A percentile compares a stretch with the other conserved stretches of the same genome.
Conservation (phyloP, 2,329 filamentous ascomycete species). For the Blastomyces parvus region DNA sequence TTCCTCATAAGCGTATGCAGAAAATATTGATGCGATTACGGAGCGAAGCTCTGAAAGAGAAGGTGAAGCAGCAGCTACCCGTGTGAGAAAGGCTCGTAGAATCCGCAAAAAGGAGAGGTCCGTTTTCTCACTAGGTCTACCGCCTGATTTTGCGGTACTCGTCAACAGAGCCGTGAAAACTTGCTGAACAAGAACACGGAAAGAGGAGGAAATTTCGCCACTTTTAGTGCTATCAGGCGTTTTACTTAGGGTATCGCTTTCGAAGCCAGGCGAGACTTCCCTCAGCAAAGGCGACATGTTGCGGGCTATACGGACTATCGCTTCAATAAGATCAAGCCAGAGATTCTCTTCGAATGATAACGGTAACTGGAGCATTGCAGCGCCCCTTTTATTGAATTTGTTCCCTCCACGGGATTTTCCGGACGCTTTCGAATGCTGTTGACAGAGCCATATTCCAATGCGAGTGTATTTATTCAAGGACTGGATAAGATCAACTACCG, state of each 20-base stretch:
- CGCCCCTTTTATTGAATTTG: conserved; percentile 27
- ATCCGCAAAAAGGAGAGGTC: conserved; percentile 80
- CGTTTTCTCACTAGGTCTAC: conserved; percentile 27
- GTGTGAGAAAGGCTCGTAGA: conserved; percentile 74
- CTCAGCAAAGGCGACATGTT: conserved; percentile 42
- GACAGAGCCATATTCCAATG: conserved; percentile 92
- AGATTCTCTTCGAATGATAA: conserved; percentile 53
- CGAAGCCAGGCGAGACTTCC: conserved; percentile 3
- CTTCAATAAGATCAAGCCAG: conserved; percentile 58
- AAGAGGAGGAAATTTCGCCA: conserved; percentile 51
- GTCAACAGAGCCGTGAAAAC: conserved; percentile 80
- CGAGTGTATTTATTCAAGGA: conserved; percentile 81
- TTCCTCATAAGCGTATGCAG: conserved; percentile 91
- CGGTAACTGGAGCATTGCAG: conserved; percentile 44
- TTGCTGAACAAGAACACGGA: conserved; percentile 76
- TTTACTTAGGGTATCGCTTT: neutral
- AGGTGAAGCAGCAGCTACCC: conserved; percentile 71
- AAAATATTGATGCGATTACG: conserved; percentile 81
- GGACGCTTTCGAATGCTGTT: conserved; percentile 63
- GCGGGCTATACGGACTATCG: conserved; percentile 54
- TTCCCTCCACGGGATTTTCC: conserved; percentile 23
- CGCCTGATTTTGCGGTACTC: conserved; percentile 36
- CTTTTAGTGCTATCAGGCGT: neutral
- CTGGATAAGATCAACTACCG: conserved; percentile 63
- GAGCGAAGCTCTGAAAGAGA: conserved; percentile 77